Evolutionary conservation across 2,329 filamentous ascomycete species (phyloP).

Genomic region (Fusarium sp.): DNA sequence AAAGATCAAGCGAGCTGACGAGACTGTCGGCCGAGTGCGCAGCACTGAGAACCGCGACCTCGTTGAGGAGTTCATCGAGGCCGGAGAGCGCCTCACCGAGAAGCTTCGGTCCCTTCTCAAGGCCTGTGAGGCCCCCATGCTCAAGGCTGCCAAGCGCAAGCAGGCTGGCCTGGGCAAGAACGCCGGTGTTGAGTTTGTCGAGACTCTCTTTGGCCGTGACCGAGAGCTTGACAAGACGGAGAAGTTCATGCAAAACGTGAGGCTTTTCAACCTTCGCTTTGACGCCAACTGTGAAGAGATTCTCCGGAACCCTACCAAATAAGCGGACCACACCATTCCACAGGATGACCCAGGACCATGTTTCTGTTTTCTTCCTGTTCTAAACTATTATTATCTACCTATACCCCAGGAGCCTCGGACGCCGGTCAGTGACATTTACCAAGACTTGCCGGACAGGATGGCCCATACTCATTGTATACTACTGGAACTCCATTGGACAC

Average conservation of each 20-base stretch:
- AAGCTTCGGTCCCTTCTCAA: slow-evolving; percentile 89
- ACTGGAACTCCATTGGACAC: slow-evolving; percentile 45
- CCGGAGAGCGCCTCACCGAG: slow-evolving; percentile 85
- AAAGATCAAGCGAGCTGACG: slow-evolving; percentile 92
- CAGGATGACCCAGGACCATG: slow-evolving; percentile 42
- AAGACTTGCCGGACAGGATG: slow-evolving; percentile 42
- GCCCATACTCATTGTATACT: slow-evolving; percentile 47
- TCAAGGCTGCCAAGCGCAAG: slow-evolving; percentile 83
- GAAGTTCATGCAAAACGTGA: slow-evolving; percentile 89
- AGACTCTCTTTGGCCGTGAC: slow-evolving; percentile 93
- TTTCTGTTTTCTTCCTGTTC: slow-evolving; percentile 36
- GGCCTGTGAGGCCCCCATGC: slow-evolving; percentile 93
- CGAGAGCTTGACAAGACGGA: slow-evolving; percentile 90
- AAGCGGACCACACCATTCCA: slow-evolving; percentile 46
- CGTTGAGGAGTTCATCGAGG: slow-evolving; percentile 89
- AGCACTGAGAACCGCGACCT: slow-evolving; percentile 79
- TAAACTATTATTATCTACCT: slow-evolving; percentile 30
- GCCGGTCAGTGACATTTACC: slow-evolving; percentile 37
- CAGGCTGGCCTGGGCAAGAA: slow-evolving; percentile 82
- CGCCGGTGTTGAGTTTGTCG: slow-evolving; percentile 93
- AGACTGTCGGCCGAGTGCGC: slow-evolving; percentile 78
- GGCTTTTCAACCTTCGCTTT: slow-evolving; percentile 92
- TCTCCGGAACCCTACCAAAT: slow-evolving; percentile 69
- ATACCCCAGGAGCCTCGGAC: slow-evolving; percentile 40
- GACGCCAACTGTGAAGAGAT: slow-evolving; percentile 97